Percentiles rank a stretch among this genome's conserved stretches.
phyloP scores from a whole-genome alignment of 75 land plant genomes.

The Sequoia sempervirens region DNA sequence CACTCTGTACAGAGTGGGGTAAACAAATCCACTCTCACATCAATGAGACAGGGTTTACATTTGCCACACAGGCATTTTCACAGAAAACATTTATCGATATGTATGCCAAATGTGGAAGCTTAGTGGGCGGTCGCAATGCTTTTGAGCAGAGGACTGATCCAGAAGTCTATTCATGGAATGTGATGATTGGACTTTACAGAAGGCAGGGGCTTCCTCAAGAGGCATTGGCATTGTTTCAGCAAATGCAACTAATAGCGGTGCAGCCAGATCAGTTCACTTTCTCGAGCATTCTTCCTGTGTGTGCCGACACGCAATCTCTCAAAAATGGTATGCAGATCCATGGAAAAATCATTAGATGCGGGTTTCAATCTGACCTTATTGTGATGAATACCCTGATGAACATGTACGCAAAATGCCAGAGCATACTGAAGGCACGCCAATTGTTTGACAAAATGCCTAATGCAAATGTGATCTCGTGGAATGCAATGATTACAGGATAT shows the following conservation, averaged over 20 bases:
- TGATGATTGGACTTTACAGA: conserved; percentile 9
- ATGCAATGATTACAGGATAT: conserved; percentile 16
- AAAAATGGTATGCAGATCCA: conserved; percentile 11
- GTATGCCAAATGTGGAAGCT: conserved; percentile 5
- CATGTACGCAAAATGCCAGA: conserved; percentile 27
- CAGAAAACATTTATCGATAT: background rate
- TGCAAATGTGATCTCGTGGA: conserved; percentile 4
- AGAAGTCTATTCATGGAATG: conserved; percentile 56
- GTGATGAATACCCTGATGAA: conserved; percentile 13
- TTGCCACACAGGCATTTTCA: background rate
- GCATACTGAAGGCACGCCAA: conserved; percentile 2
- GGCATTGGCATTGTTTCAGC: conserved; percentile 9
- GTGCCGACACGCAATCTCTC: background rate
- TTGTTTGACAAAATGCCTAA: conserved; percentile 10
- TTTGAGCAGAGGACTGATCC: conserved; percentile 28
- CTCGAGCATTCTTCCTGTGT: conserved; percentile 10
- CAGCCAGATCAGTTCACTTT: conserved; percentile 11
- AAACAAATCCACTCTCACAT: background rate
- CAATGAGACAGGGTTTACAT: background rate
- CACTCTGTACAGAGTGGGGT: background rate
- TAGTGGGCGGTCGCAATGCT: conserved; percentile 21
- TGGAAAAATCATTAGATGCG: conserved; percentile 2
- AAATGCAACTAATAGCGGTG: conserved; percentile 10
- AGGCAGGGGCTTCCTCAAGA: background rate
- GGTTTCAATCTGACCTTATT: conserved; percentile 4